Base-by-base conservation (phyloP, 2,329 filamentous ascomycete genomes). In the Penicillium sp. region DNA sequence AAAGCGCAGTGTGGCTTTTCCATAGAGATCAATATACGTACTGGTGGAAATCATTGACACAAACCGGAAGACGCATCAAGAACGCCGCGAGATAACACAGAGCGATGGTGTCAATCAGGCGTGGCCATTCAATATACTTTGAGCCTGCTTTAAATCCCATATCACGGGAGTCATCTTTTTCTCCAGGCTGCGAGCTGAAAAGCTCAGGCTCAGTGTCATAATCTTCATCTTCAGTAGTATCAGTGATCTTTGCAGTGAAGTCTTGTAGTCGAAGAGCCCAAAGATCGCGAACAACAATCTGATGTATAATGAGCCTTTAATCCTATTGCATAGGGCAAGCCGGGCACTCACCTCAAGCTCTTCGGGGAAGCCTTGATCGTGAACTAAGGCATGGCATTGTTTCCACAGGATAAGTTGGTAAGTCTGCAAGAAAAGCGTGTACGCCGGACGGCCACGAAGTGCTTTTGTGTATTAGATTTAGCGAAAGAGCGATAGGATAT, bases 341-440 rank as follows among this genome's bases (percentile, higher is more conserved):
- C 12, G 6, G 28, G 12, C 14, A 48, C 45, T 22, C 58, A 81
- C 84, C 75, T 95, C 89, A 11, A 96, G 76, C 60, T 95, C 86
- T 4, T 75, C 68, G 1, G 86, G 84, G 40, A 93, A 78, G 0
- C 80, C 79, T 64, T 84, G 83, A 5, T 77, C 74, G 18, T 80
- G 73, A 12, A 95, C 75, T 27, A 97, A 75, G 77, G 86, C 91
- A 63, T 81, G 72, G 13, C 89, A 73, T 73, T 97, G 92, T 64
- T 87, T 88, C 66, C 90, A 83, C 25, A 99, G 74, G 40, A 97
- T 79, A 28, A 95, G 75, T 69, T 97, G 92, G 51, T 95, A 80
- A 55, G 83, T 86, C 65, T 95, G 87, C 30, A 97, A 76, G 66
- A 88, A 96, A 19, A 96, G 79, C 55, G 87, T 82, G 56, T 84